Base-by-base conservation (phyloP, 1,284 basidiomycete species). In the Psilocybe mexicana region DNA sequence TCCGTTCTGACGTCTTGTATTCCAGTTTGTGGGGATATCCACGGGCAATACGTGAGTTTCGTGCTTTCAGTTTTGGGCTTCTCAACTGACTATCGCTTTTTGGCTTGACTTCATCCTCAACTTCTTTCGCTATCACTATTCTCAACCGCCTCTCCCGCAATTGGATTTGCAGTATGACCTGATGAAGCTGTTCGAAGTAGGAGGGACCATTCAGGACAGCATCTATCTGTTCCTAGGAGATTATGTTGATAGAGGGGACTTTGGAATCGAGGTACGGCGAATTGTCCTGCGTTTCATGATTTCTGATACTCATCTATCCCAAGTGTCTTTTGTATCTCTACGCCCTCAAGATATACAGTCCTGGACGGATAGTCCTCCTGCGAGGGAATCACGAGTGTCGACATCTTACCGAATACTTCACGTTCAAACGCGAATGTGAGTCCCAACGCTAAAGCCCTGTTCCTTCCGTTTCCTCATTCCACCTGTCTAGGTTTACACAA, bases 311-410 rank as follows among this genome's bases (percentile, higher is more conserved):
- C 28, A 43, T 54, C 33, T 24, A 8, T 67, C 28, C 11, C 63
- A 18, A 94, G 91, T 94, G 93, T 72, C 79, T 96, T 25, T 76
- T 96, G 59, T 95, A 94, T 73, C 82, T 98, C 28, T 98, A 94
- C 81, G 81, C 90, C n/a, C 81, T 96, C 72, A 99, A 99, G 80
- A 89, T 99, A 61, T 94, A 93, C 85, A 95, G 94, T 72, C 97
- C 96, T 23, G 87, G 90, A 66, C 94, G 92, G 60, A 83, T 99
- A 52, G 91, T 92, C 73, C 85, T 99, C 54, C 83, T 99, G 26
- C 90, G 96, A 43, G 96, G 96, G 43, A 99, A 99, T 75, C 96
- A 99, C 76, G 96, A 99, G 80, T 99, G 96, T 70, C 86, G 90
- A 46, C 95, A 98, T 76, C 80, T 98, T 61, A 98, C 95, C 6